Base-by-base conservation (phyloP, 352 stramenopile genomes). In the Globisporangium polare region DNA sequence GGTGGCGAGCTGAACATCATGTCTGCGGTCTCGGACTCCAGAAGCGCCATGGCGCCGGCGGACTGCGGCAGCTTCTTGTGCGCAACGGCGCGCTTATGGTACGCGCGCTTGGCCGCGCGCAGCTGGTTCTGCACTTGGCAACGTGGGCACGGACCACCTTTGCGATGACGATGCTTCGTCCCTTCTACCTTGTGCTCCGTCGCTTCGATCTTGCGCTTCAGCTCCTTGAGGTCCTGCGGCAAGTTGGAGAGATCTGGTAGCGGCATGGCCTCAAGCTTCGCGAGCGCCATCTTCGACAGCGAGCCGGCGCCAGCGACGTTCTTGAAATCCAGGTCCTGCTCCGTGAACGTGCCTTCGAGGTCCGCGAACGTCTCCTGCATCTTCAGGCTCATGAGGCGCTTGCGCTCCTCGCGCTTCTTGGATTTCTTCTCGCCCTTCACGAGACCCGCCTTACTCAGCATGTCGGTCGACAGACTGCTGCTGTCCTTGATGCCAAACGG, bases 61-160 rank as follows among this genome's bases (percentile, higher is more conserved):
- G 85, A 65, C 60, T 89, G 80, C 12, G 83, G 83, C 15, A 92
- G 65, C 66, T 92, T 92, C 73, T 92, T 92, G 75, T 92, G 83
- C 9, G 83, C 83, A 26, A 92, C 83, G 0, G 83, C 83, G 47
- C 83, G 78, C 68, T 92, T 92, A 68, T 92, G 83, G 63, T 92
- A 92, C 18, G 80, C 83, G 20, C 84, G 80, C 68, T 91, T 93
- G 9, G 84, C 84, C 0, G 84, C 84, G 1, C 84, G 80, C 35
- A 93, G 67, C 60, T 93, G 84, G 55, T 93, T 93, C 63, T 93
- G 84, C 15, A 93, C 84, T 51, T 93, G 84, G 37, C 84, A 93
- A 9, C 84, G 82, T 33, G 84, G 84, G 42, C 84, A 93, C 58
- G 84, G 84, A 1, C 84, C 84, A 35, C 84, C 84, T 67, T 93